Conservation (phyloP, 495 filamentous ascomycete genomes). For the Aspergillus egyptiacus region DNA sequence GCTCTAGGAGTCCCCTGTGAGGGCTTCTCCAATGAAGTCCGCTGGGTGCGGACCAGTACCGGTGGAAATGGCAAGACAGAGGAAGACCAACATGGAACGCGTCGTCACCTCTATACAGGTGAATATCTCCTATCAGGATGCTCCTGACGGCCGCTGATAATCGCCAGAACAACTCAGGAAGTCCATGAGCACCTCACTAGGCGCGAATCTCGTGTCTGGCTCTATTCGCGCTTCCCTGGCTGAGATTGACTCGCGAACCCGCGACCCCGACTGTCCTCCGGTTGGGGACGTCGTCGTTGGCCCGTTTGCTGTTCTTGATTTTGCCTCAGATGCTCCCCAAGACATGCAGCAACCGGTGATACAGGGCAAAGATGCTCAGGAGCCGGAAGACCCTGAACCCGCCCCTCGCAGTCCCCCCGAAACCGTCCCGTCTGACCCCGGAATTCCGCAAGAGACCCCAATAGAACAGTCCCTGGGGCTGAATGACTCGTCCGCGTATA, state of each 20-base stretch:
- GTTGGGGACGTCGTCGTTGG: conserved; percentile 28
- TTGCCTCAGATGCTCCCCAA: conserved; percentile 8
- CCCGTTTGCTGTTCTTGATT: conserved; percentile 29
- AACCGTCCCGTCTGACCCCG: neutral
- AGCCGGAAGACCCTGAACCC: neutral
- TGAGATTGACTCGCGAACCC: conserved; percentile 26
- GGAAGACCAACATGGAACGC: conserved; percentile 18
- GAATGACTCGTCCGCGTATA: conserved; percentile 24
- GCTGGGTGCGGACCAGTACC: conserved; percentile 25
- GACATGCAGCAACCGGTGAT: neutral
- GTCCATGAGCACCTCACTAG: conserved; percentile 28
- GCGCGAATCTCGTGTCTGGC: conserved; percentile 21
- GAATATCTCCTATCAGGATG: neutral
- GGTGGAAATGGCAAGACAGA: conserved; percentile 6
- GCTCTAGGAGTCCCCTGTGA: conserved; percentile 27
- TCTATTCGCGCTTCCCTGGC: conserved; percentile 31
- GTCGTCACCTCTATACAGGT: conserved; percentile 34
- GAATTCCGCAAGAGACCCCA: neutral
- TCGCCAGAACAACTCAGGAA: conserved; percentile 25
- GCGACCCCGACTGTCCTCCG: conserved; percentile 18
- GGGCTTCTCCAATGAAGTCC: conserved; percentile 28
- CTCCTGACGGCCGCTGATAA: neutral
- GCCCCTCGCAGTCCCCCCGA: neutral
- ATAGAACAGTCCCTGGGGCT: neutral
- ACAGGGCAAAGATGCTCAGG: neutral